Percentiles rank a stretch among this genome's conserved stretches.
These are phyloP conservation scores for Zygosaccharomyces pseudobailii DNA, from an alignment of 1,139 yeast genomes.

Conservation along the genomic window DNA sequence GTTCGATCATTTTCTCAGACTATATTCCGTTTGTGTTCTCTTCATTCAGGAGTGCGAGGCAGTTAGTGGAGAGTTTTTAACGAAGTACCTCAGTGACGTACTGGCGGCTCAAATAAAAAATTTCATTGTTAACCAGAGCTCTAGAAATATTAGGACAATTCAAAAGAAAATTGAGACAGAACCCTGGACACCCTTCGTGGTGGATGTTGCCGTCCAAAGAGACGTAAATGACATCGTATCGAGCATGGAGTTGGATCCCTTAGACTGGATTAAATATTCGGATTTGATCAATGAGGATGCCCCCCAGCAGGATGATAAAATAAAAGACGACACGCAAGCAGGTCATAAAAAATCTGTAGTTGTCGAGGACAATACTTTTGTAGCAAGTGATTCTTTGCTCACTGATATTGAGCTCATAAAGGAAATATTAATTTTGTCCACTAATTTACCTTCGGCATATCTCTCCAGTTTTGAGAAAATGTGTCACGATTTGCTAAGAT, in stretches of 20 bases:
- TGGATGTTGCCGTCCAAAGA: conserved; percentile 47
- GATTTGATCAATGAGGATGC: conserved; percentile 27
- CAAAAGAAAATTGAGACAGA: conserved; percentile 58
- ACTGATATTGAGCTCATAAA: conserved; percentile 29
- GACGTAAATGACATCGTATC: conserved; percentile 52
- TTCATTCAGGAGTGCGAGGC: conserved; percentile 83
- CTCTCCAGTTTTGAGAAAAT: conserved; percentile 30
- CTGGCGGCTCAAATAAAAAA: conserved; percentile 61
- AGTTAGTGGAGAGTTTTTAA: conserved; percentile 66
- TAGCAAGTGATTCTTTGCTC: conserved; percentile 37
- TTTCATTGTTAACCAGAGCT: conserved; percentile 56
- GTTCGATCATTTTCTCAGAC: conserved; percentile 52
- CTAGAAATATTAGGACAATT: conserved; percentile 42
- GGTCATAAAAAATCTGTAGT: conserved; percentile 40
- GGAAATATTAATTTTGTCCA: conserved; percentile 32
- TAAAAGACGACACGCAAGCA: conserved; percentile 2
- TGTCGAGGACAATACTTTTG: conserved; percentile 40
- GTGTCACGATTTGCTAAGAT: conserved; percentile 30
- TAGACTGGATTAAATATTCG: conserved; percentile 46
- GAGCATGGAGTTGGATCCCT: conserved; percentile 46
- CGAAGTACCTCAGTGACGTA: conserved; percentile 60
- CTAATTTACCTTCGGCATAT: conserved; percentile 30
- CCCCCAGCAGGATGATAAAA: conserved; percentile 10
- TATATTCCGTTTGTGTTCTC: conserved; percentile 62
- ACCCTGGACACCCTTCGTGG: conserved; percentile 69